Evolutionary conservation across 176 grass and related monocot genomes (phyloP).

Genomic region (Ensete glaucum): DNA sequence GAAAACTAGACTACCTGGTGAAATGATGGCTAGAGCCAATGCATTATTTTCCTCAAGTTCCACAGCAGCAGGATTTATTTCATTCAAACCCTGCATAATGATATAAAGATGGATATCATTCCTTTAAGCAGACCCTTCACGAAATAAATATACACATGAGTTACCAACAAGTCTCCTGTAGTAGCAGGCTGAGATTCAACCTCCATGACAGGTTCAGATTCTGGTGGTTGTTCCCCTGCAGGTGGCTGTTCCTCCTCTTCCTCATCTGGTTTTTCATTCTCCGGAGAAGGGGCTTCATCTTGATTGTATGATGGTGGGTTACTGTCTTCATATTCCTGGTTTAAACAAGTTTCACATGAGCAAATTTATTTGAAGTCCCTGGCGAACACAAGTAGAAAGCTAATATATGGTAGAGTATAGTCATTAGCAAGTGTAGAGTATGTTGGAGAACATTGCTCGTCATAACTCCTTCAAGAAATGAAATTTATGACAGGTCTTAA

Average conservation of each 20-base stretch:
- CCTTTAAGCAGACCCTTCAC: too few species aligned
- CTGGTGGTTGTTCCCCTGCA: slow-evolving; percentile 19
- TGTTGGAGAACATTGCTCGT: background rate
- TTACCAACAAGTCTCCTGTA: slow-evolving; percentile 43
- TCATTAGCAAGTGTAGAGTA: background rate
- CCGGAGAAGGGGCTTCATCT: slow-evolving; percentile 39
- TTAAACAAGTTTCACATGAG: background rate
- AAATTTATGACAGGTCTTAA: background rate
- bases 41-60: slow-evolving; percentile 76
- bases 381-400: too few species aligned
- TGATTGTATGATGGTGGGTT: slow-evolving; percentile 49
- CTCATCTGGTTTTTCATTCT: slow-evolving; percentile 24
- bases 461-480: background rate
- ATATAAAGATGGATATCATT: background rate
- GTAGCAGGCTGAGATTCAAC: slow-evolving; percentile 27
- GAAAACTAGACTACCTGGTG: background rate
- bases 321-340: slow-evolving; percentile 54
- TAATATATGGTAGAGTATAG: background rate
- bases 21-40: slow-evolving; percentile 72
- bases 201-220: slow-evolving; percentile 25
- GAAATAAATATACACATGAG: background rate
- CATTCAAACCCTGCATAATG: slow-evolving; percentile 46
- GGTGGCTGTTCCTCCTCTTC: slow-evolving; percentile 30
- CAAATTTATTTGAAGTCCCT: background rate
- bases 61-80: slow-evolving; percentile 69